These are phyloP conservation scores for Fusarium sublunatum DNA, from an alignment of 2,329 filamentous ascomycete genomes.

Conservation along the genomic window DNA sequence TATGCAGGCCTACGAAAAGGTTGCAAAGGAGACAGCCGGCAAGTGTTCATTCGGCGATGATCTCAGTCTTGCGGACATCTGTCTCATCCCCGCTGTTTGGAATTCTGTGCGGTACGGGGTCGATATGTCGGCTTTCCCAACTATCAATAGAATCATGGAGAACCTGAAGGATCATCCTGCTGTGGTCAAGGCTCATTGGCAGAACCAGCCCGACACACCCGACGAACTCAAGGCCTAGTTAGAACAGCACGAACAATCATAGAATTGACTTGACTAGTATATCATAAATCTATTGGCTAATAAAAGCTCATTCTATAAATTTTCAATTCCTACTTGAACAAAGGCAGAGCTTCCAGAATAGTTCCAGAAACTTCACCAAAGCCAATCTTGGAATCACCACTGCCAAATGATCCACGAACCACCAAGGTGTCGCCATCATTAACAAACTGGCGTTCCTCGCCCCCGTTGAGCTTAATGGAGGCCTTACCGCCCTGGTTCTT, in stretches of 20 bases:
- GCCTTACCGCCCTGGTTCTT: constrained; percentile 76
- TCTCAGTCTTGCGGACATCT: constrained; percentile 68
- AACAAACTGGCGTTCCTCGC: constrained; percentile 76
- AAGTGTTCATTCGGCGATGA: constrained; percentile 66
- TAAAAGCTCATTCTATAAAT: background rate
- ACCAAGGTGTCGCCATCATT: constrained; percentile 78
- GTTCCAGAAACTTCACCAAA: constrained; percentile 79
- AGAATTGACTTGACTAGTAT: too few species aligned
- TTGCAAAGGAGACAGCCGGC: constrained; percentile 55
- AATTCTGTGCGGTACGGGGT: constrained; percentile 66
- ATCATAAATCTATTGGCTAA: background rate
- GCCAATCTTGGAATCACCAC: constrained; percentile 75
- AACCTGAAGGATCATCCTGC: constrained; percentile 61
- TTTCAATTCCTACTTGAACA: constrained; percentile 42
- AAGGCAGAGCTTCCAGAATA: constrained; percentile 57
- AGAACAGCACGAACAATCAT: background rate
- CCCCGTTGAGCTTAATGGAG: constrained; percentile 69
- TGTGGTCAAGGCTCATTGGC: constrained; percentile 65
- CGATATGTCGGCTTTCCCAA: constrained; percentile 61
- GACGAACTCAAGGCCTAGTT: constrained; percentile 44
- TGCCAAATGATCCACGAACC: constrained; percentile 73
- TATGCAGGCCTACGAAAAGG: constrained; percentile 66
- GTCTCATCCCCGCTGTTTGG: constrained; percentile 68
- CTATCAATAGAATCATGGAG: constrained; percentile 58
- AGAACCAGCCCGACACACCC: constrained; percentile 62